These are phyloP conservation scores for Citeromyces nyonsensis DNA, from an alignment of 805 yeast genomes.

Conservation along the genomic window DNA sequence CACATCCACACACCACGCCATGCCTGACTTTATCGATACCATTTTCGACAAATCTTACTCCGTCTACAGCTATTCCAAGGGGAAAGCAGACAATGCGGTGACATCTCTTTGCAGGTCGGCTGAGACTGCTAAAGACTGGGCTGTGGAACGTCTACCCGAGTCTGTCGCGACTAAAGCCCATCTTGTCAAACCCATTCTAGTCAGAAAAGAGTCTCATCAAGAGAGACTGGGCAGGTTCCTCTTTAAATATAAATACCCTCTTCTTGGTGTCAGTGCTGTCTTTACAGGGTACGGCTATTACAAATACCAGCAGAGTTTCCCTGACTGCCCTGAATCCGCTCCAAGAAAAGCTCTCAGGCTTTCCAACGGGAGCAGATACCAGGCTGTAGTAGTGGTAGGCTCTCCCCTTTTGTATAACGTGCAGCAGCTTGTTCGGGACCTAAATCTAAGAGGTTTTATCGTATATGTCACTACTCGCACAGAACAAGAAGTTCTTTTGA, in stretches of 20 bases:
- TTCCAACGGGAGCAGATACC: constrained; percentile 57
- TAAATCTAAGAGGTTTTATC: constrained; percentile 68
- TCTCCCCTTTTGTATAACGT: constrained; percentile 66
- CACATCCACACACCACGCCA: constrained; percentile 1
- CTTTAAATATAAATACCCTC: constrained; percentile 1
- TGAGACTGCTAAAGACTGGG: not conserved
- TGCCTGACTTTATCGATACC: not conserved
- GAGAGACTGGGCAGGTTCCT: not conserved
- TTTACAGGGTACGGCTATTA: constrained; percentile 3
- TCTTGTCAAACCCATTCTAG: not conserved
- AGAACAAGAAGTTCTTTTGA: constrained; percentile 36
- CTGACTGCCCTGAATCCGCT: constrained; percentile 19
- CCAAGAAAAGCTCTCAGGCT: constrained; percentile 47
- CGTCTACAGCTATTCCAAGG: not conserved
- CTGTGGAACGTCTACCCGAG: not conserved
- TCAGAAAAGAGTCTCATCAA: not conserved
- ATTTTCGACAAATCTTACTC: not conserved
- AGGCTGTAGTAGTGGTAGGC: constrained; percentile 63
- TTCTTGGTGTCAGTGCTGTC: constrained; percentile 3
- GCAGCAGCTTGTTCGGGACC: constrained; percentile 52
- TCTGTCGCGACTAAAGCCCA: not conserved
- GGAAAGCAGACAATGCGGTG: not conserved
- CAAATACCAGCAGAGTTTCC: not conserved
- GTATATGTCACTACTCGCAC: constrained; percentile 64
- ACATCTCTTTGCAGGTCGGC: not conserved